Evolutionary conservation across 805 yeast genomes (phyloP), one percentile per base, ranked within the genome.

Genomic region (Starmerella gropengiesseri): DNA sequence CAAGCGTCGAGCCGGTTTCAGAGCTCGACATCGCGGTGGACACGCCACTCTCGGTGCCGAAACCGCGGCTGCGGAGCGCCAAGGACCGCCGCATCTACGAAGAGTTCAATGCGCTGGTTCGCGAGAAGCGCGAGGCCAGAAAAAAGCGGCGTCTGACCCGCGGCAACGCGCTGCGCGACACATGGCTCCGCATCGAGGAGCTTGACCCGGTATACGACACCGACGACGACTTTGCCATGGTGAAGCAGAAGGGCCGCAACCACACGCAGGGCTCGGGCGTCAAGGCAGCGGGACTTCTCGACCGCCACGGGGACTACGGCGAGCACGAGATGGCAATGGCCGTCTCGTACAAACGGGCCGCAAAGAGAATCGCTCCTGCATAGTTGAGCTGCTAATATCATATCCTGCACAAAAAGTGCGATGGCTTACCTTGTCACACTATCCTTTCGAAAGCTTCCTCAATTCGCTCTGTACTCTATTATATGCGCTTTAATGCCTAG

Each of bases 171-270:
- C 26, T 61, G 9, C 38, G 42, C 23, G 52, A 53, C 14, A 43
- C 55, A 4, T 61, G 64, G 64, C 25, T 35, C 5, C 41, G 41
- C 29, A 57, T 62, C 32, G 45, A 48, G 21, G 57, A 52, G 18
- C 31, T 55, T 5, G 66, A 63, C 31, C 63, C 65, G 16, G 30
- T 62, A 11, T 60, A 60, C 38, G 50, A 57, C 30, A 58, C 64
- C 12, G 66, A 62, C 37, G 56, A 52, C 19, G 67, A 63, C 42
- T 30, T 39, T 7, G 45, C 19, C 0, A 16, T n/a, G 2, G 41
- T 34, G 11, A 27, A 30, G 30, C n/a, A 30, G 16, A 34, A 41
- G 28, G 44, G 44, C 11, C 30, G 31, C n/a, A 39, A 41, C 31
- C 38, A 31, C 18, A 31, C 35, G 17, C 21, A 49, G 5, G 43